phyloP scores from a whole-genome alignment of 1,139 yeast species.

The Blastobotrys raffinosifermentans region DNA sequence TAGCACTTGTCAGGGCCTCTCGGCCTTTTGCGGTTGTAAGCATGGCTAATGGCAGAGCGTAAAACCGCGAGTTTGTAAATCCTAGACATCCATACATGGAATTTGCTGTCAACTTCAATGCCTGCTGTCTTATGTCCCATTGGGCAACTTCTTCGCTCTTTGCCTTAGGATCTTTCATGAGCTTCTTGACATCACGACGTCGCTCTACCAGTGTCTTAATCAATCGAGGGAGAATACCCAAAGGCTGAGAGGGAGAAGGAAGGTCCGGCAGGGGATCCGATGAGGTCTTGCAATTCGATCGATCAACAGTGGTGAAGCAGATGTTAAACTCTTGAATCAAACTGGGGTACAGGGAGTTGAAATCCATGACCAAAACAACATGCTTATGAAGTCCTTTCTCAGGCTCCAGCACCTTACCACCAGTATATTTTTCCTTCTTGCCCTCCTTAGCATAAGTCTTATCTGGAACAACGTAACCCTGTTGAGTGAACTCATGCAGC shows the following conservation, averaged over 20 bases:
- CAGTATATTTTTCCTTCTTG: constrained; percentile 69
- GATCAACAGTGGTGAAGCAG: constrained; percentile 90
- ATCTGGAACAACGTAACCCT: constrained; percentile 84
- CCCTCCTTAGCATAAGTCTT: constrained; percentile 41
- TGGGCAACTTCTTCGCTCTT: constrained; percentile 49
- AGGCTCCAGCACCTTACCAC: constrained; percentile 97
- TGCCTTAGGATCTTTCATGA: constrained; percentile 70
- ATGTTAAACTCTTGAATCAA: constrained; percentile 95
- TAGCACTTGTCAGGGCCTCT: constrained; percentile 88
- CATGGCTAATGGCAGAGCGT: constrained; percentile 95
- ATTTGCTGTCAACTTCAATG: constrained; percentile 93
- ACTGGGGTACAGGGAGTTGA: constrained; percentile 95
- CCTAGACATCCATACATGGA: constrained; percentile 99
- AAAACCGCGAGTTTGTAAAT: constrained; percentile 83
- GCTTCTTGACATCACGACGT: constrained; percentile 86
- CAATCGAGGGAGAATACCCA: constrained; percentile 84
- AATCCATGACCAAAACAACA: constrained; percentile 91
- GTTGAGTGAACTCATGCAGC: constrained; percentile 82
- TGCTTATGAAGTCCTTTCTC: constrained; percentile 91
- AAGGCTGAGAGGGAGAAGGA: constrained; percentile 53
- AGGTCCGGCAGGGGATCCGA: constrained; percentile 66
- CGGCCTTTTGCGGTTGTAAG: constrained; percentile 93
- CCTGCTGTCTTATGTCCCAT: constrained; percentile 93
- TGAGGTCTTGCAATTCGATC: constrained; percentile 45
- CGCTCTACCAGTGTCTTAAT: constrained; percentile 80